These are phyloP conservation scores for Tirmania nivea DNA, from an alignment of 495 filamentous ascomycete genomes.

Conservation along the genomic window DNA sequence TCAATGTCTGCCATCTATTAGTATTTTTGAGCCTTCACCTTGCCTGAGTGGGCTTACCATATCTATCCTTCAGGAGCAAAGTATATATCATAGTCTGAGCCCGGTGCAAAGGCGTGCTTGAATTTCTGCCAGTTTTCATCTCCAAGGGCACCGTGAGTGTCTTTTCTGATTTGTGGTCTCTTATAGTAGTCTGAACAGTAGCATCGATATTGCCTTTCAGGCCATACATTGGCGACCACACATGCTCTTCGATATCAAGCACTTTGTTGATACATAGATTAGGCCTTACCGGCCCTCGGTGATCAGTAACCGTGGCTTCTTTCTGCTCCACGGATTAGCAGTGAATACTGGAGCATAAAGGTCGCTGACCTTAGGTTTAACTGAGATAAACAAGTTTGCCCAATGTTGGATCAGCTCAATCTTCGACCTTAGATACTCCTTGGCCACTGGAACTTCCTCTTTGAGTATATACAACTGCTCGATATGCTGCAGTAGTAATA, in stretches of 20 bases:
- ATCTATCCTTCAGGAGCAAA: constrained; percentile 75
- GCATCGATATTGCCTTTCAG: constrained; percentile 96
- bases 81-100: constrained; percentile 93
- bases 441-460: constrained; percentile 45
- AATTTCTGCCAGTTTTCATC: constrained; percentile 75
- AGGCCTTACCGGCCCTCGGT: constrained; percentile 42
- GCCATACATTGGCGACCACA: constrained; percentile 94
- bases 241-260: constrained; percentile 87
- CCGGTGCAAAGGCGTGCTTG: constrained; percentile 50
- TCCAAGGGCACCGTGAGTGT: constrained; percentile 79
- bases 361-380: constrained; percentile 41
- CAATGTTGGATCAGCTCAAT: constrained; percentile 56
- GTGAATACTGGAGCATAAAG: constrained; percentile 2
- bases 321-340: constrained; percentile 24
- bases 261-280: constrained; percentile 77
- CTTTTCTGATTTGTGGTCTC: constrained; percentile 37
- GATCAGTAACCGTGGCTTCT: constrained; percentile 54
- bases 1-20: constrained; percentile 39
- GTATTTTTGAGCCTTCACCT: too few relatives aligned
- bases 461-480: constrained; percentile 73
- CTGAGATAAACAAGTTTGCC: constrained; percentile 59
- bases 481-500: constrained; percentile 44
- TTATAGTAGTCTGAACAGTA: constrained; percentile 76
- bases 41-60: constrained; percentile 29
- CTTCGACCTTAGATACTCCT: constrained; percentile 56